Evolutionary conservation across 2,329 filamentous ascomycete species (phyloP).

Genomic region (Ophiostoma angusticollis): DNA sequence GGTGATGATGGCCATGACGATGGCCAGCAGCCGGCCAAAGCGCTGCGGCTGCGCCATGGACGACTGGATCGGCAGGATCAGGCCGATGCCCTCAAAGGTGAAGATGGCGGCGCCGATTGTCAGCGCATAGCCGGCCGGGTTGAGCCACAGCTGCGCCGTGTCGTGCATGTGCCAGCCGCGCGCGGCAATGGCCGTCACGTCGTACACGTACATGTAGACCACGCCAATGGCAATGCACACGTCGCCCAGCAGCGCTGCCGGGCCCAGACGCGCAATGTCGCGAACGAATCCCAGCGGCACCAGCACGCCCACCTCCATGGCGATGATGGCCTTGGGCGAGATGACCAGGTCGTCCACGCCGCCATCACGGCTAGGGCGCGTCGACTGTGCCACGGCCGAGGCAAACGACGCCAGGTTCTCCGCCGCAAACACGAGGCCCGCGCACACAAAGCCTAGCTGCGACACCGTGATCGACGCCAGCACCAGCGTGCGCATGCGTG

Average conservation of each 20-base stretch:
- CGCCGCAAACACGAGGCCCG: constrained; percentile 64
- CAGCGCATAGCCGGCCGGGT: constrained; percentile 53
- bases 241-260: constrained; percentile 56
- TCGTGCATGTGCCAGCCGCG: constrained; percentile 39
- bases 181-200: constrained; percentile 42
- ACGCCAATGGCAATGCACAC: constrained; percentile 59
- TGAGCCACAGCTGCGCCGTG: constrained; percentile 51
- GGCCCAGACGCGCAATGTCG: constrained; percentile 62
- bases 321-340: constrained; percentile 46
- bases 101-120: constrained; percentile 65
- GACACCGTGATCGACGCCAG: constrained; percentile 59
- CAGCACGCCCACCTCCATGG: constrained; percentile 50
- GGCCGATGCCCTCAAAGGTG: constrained; percentile 66
- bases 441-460: constrained; percentile 66
- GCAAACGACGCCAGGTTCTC: constrained; percentile 60
- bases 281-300: constrained; percentile 57
- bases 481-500: constrained; percentile 50
- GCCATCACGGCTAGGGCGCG: neutral
- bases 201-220: constrained; percentile 61
- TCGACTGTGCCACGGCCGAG: constrained; percentile 38
- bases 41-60: constrained; percentile 59
- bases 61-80: constrained; percentile 64
- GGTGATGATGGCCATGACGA: constrained; percentile 63
- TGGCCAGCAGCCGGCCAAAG: constrained; percentile 51
- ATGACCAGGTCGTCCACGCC: constrained; percentile 32